Percentiles rank a stretch among this genome's conserved stretches.
Evolutionary conservation across 2,329 filamentous ascomycete genomes (phyloP).

Genomic region (Amauroascus verrucosus): DNA sequence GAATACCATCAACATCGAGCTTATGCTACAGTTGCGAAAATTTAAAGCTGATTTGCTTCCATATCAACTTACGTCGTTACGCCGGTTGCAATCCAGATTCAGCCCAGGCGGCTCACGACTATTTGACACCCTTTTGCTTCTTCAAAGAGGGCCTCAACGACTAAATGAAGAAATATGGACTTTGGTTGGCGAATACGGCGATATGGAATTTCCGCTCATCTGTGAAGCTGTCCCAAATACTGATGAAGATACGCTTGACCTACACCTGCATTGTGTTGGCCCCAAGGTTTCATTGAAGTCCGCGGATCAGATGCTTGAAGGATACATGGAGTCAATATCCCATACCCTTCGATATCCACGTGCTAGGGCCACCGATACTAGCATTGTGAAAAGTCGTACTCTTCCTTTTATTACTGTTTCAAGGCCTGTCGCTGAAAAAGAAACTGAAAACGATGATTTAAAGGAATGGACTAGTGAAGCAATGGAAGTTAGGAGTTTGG

Average conservation of each 20-base stretch:
- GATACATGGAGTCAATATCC: conserved; percentile 26
- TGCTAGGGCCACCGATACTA: conserved; percentile 24
- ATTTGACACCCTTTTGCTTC: conserved; percentile 70
- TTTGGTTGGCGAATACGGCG: conserved; percentile 42
- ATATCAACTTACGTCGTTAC: conserved; percentile 65
- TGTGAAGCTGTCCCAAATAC: conserved; percentile 58
- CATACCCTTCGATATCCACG: conserved; percentile 28
- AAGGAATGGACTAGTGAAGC: conserved; percentile 45
- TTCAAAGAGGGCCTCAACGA: conserved; percentile 52
- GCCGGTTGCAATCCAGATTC: conserved; percentile 54
- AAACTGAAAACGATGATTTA: background rate
- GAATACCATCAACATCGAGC: conserved; percentile 43
- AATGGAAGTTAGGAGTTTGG: conserved; percentile 42
- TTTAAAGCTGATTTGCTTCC: conserved; percentile 53
- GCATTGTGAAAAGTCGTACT: conserved; percentile 17
- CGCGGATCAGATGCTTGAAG: conserved; percentile 20
- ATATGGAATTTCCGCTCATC: conserved; percentile 60
- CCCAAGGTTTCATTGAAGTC: conserved; percentile 20
- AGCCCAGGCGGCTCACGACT: conserved; percentile 43
- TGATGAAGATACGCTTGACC: conserved; percentile 42
- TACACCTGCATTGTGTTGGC: conserved; percentile 54
- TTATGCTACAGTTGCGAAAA: conserved; percentile 51
- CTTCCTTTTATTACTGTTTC: conserved; percentile 21
- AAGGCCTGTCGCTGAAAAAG: conserved; percentile 4
- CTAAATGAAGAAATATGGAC: conserved; percentile 44